phyloP scores from a whole-genome alignment of 2,329 filamentous ascomycete species.

The Cladophialophora chaetospira region DNA sequence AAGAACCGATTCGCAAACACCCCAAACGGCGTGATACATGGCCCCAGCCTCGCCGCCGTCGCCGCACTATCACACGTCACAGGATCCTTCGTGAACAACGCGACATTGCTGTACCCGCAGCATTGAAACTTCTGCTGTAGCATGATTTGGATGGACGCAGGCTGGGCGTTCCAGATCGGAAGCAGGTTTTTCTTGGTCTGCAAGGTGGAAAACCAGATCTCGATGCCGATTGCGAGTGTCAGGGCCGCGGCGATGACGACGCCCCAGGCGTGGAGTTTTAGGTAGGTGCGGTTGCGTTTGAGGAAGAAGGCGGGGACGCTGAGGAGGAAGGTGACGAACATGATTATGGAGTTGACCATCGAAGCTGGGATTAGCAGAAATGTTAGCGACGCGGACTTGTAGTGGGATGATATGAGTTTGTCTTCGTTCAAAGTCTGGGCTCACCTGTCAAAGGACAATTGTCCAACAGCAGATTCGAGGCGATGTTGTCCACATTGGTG shows the following conservation, averaged over 20 bases:
- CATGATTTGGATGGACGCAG: conserved; percentile 62
- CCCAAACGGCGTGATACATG: conserved; percentile 69
- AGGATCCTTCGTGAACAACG: conserved; percentile 71
- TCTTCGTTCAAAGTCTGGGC: too few species aligned
- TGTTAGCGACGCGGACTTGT: too few species aligned
- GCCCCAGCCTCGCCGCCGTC: conserved; percentile 68
- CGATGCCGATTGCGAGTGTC: conserved; percentile 66
- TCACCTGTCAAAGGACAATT: conserved; percentile 58
- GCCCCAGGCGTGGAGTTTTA: conserved; percentile 69
- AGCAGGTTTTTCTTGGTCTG: conserved; percentile 65
- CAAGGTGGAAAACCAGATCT: conserved; percentile 73
- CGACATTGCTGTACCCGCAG: conserved; percentile 77
- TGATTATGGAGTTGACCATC: conserved; percentile 71
- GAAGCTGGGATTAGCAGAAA: too few species aligned
- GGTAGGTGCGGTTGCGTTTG: conserved; percentile 65
- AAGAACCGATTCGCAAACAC: conserved; percentile 71
- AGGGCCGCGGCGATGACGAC: conserved; percentile 64
- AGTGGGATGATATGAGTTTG: too few species aligned
- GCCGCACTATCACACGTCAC: conserved; percentile 68
- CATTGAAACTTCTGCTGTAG: conserved; percentile 77
- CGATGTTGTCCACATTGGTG: conserved; percentile 53
- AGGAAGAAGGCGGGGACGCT: conserved; percentile 73
- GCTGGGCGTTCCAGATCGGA: conserved; percentile 62
- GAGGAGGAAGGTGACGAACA: conserved; percentile 69
- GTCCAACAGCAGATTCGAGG: conserved; percentile 54